phyloP scores from a whole-genome alignment of 495 filamentous ascomycete species.

The Neurospora sp. region DNA sequence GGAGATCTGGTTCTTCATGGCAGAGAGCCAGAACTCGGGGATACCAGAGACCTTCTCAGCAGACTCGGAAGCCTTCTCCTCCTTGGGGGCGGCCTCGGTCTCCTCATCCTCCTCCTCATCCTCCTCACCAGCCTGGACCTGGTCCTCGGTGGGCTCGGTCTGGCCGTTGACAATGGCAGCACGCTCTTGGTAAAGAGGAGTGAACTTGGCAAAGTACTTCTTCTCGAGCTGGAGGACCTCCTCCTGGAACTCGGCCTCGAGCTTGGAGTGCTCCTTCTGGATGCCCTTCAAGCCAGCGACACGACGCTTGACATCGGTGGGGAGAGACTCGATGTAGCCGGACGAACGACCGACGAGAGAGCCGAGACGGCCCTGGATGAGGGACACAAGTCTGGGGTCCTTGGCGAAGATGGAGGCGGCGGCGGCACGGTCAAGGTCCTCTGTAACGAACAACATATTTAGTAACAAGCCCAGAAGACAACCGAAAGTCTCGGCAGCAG shows the following conservation, averaged over 20 bases:
- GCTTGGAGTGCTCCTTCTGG: conserved; percentile 96
- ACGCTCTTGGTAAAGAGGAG: conserved; percentile 92
- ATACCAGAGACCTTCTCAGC: conserved; percentile 56
- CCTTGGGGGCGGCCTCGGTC: conserved; percentile 42
- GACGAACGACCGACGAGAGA: conserved; percentile 90
- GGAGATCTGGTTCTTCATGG: conserved; percentile 98
- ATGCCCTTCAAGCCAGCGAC: conserved; percentile 94
- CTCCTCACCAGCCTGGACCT: conserved; percentile 77
- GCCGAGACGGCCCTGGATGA: conserved; percentile 95
- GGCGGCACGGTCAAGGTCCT: conserved; percentile 78
- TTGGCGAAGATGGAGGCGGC: conserved; percentile 88
- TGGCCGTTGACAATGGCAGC: conserved; percentile 85
- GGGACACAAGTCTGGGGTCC: conserved; percentile 84
- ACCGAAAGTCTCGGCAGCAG: conserved; percentile 19
- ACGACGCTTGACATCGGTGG: conserved; percentile 76
- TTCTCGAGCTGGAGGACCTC: conserved; percentile 97
- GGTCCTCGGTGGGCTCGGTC: conserved; percentile 73
- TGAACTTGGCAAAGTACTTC: conserved; percentile 98
- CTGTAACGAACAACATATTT: conserved; percentile 36
- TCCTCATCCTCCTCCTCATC: conserved; percentile 60
- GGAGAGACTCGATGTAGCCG: conserved; percentile 95
- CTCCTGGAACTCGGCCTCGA: conserved; percentile 96
- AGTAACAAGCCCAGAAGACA: neutral
- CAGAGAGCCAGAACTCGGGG: conserved; percentile 98
- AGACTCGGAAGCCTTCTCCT: conserved; percentile 34